Evolutionary conservation across 75 land plant species (phyloP).

Genomic region (Cupressus sempervirens): DNA sequence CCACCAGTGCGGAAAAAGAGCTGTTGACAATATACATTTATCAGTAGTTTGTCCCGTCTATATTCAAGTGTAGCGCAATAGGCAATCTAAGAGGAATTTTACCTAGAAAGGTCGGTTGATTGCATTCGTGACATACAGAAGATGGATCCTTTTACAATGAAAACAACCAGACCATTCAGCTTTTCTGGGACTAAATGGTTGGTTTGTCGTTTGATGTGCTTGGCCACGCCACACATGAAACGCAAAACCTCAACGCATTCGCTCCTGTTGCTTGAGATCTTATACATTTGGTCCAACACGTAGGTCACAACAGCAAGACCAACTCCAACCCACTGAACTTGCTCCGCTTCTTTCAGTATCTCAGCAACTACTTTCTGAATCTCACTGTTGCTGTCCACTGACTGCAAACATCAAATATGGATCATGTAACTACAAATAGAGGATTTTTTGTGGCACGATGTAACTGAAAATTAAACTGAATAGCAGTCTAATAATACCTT

Average conservation of each 20-base stretch:
- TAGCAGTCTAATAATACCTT: neutral
- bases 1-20: neutral
- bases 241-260: neutral
- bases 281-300: neutral
- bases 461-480: too few relatives aligned
- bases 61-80: neutral
- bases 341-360: neutral
- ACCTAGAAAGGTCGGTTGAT: neutral
- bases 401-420: neutral
- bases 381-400: neutral
- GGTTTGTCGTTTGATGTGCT: neutral
- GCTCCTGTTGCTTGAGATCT: neutral
- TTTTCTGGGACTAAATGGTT: neutral
- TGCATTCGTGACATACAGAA: neutral
- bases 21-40: neutral
- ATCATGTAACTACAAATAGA: too few relatives aligned
- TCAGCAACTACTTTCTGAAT: neutral
- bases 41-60: neutral
- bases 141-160: neutral
- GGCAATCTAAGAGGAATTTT: neutral
- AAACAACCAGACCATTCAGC: neutral
- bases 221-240: neutral
- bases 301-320: neutral
- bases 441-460: too few relatives aligned
- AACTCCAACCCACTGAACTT: neutral